Evolutionary conservation across 2,329 filamentous ascomycete species (phyloP), one percentile per base, ranked within the genome.

Genomic region (Furcasterigmium furcatum): DNA sequence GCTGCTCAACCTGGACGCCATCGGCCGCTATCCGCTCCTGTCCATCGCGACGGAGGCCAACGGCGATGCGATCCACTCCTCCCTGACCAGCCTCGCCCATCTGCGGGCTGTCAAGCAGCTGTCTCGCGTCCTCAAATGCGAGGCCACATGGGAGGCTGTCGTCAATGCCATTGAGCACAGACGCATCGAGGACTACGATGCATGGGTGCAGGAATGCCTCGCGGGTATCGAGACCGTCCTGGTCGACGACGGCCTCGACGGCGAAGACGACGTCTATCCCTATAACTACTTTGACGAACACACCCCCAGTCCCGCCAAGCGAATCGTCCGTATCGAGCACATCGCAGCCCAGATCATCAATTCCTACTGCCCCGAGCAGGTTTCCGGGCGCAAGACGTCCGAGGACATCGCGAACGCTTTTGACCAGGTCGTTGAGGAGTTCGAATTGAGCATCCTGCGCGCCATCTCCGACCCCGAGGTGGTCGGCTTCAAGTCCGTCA

Each of bases 401-500:
- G 24, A 50, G 16, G 50, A 55, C 3, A 47, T 66, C 13, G 65
- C 60, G 4, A 57, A 56, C 19, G 51, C 51, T 0, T 69, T 67
- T 32, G 56, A 58, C 10, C 47, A 63, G 52, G 64, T 58, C 24
- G 72, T 69, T 63, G 58, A 56, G 24, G 52, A 38, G 3, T 62
- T 71, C 24, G 62, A 72, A 10, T 55, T 60, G 2, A 59, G 64
- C 12, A 82, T 94, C 29, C 58, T 67, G 10, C 63, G 72, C 2
- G 76, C 80, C 3, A 72, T 91, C 21, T 67, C 72, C 1, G 84
- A 94, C 57, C 68, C 78, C 0, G 76, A 84, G 16, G 83, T 95
- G 2, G 87, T 81, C 2, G 89, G 79, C 3, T 95, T 95, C 75
- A 94, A 95, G 63, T 88, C 84, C 1, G 82, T 91, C 41, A 80